These are phyloP conservation scores for Botrytis porri DNA, from an alignment of 2,329 filamentous ascomycete genomes.

Conservation along the genomic window DNA sequence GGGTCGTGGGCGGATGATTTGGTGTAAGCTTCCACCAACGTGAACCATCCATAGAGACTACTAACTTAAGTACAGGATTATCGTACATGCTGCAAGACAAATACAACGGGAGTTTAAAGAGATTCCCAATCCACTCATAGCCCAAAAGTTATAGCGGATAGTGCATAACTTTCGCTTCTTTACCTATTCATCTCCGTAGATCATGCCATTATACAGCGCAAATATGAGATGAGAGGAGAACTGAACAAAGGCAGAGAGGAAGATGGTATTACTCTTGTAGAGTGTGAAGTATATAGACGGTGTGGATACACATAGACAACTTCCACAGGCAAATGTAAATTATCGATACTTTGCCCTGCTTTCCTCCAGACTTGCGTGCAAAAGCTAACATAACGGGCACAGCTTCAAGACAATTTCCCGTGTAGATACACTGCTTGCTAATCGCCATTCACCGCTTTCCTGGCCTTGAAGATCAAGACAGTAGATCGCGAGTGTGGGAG, in stretches of 20 bases:
- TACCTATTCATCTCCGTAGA: too few relatives aligned
- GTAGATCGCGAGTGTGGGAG: neutral
- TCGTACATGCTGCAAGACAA: neutral
- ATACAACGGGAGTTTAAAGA: neutral
- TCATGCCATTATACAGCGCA: neutral
- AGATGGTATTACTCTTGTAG: neutral
- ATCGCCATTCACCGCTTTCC: neutral
- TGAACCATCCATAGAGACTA: neutral
- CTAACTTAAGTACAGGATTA: neutral
- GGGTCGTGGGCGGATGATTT: conserved; percentile 57
- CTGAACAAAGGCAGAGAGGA: neutral
- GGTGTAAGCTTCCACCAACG: conserved; percentile 24
- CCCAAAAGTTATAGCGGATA: neutral
- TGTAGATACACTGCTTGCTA: neutral
- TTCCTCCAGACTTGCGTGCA: neutral
- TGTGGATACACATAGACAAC: too few relatives aligned
- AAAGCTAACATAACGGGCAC: neutral
- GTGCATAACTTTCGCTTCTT: neutral
- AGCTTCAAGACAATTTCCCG: neutral
- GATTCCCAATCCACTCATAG: neutral
- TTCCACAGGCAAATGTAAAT: neutral
- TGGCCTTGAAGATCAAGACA: neutral
- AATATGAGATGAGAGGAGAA: neutral
- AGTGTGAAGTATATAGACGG: neutral
- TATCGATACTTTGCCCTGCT: neutral